These are phyloP conservation scores for Irineochytrium annulatum DNA, from an alignment of 192 early-diverging fungal genomes.

Conservation along the genomic window DNA sequence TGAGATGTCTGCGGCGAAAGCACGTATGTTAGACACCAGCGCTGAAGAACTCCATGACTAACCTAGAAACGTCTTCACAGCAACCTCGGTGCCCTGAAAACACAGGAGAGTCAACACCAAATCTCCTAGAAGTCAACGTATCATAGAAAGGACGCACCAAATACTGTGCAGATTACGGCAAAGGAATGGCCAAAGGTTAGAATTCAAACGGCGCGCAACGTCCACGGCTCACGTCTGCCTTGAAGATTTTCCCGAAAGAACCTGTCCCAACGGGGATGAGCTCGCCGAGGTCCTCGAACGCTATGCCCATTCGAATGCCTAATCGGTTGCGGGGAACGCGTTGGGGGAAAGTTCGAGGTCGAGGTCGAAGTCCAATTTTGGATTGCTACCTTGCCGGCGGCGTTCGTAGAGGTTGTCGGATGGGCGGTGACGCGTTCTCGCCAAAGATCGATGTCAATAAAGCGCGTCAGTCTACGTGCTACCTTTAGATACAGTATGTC, in stretches of 20 bases:
- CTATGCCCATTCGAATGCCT: not conserved
- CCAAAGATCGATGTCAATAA: too few relatives aligned
- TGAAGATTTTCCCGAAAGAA: not conserved
- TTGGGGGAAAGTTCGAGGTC: not conserved
- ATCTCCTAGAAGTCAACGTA: not conserved
- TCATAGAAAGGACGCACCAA: not conserved
- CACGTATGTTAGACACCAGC: not conserved
- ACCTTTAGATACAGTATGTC: too few relatives aligned
- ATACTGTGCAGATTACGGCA: not conserved
- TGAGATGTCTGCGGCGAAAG: conserved; percentile 21
- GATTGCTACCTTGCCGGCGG: too few relatives aligned
- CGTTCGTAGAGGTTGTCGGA: too few relatives aligned
- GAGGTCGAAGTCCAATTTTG: too few relatives aligned
- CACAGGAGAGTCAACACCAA: too few relatives aligned
- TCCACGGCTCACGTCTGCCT: conserved; percentile 1
- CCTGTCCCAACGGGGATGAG: not conserved
- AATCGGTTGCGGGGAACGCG: not conserved
- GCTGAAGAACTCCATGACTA: not conserved
- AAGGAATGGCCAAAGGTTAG: not conserved
- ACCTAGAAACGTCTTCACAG: conserved; percentile 44
- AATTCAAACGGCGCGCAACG: not conserved
- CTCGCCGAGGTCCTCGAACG: not conserved
- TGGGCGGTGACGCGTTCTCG: too few relatives aligned
- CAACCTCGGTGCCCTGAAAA: conserved; percentile 39
- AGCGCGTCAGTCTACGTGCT: too few relatives aligned